Evolutionary conservation across 192 early-diverging fungal genomes (phyloP).

Genomic region (Coemansia sp.): DNA sequence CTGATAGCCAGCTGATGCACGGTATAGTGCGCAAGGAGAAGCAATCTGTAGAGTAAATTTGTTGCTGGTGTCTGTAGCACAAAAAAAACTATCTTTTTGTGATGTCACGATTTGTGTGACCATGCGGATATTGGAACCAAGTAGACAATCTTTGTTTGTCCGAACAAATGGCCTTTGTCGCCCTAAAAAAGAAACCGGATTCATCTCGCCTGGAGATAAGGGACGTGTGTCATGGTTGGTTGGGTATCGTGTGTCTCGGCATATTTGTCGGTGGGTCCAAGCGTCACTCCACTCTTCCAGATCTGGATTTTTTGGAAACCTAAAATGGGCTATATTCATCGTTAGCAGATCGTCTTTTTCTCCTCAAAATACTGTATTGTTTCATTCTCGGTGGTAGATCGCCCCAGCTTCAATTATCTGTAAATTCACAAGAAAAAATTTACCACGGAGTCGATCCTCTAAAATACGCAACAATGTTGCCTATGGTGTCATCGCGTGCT

Average conservation of each 20-base stretch:
- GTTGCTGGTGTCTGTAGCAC: neutral
- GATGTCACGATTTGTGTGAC: neutral
- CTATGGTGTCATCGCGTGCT: neutral
- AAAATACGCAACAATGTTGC: neutral
- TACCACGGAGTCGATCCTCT: neutral
- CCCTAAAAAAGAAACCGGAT: neutral
- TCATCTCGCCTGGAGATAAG: neutral
- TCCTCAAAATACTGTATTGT: too few relatives aligned
- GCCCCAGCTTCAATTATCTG: neutral
- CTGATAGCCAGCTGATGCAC: neutral
- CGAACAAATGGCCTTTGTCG: neutral
- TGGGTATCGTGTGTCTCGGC: neutral
- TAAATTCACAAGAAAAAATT: neutral
- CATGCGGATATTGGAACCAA: neutral
- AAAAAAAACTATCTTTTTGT: neutral
- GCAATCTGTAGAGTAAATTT: neutral
- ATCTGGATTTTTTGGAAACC: neutral
- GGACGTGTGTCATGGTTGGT: neutral
- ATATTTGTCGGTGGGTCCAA: neutral
- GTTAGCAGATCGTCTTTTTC: neutral
- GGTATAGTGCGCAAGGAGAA: neutral
- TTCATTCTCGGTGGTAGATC: neutral
- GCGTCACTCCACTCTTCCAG: neutral
- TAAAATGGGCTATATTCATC: neutral
- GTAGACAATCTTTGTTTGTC: neutral